These are phyloP conservation scores for Corynascus novoguineensis DNA, from an alignment of 495 filamentous ascomycete genomes.

Conservation along the genomic window DNA sequence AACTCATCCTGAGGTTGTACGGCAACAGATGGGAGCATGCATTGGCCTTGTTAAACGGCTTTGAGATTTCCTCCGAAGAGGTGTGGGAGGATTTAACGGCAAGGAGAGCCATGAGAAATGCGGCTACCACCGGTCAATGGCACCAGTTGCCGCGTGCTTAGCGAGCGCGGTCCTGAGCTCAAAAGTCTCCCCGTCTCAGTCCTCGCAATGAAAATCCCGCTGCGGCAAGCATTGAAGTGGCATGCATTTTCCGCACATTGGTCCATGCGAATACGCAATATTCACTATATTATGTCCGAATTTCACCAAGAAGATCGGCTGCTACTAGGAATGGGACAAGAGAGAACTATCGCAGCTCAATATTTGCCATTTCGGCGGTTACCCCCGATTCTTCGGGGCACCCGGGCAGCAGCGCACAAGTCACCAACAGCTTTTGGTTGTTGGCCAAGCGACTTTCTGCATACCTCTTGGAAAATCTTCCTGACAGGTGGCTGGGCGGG, in stretches of 20 bases:
- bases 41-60: slow-evolving; percentile 36
- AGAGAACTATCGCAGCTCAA: neutral
- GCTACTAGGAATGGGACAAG: too few species aligned
- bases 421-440: neutral
- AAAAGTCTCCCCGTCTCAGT: neutral
- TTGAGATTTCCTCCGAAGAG: slow-evolving; percentile 38
- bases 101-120: slow-evolving; percentile 21
- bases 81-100: slow-evolving; percentile 30
- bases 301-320: too few species aligned
- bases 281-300: too few species aligned
- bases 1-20: slow-evolving; percentile 41
- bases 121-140: neutral
- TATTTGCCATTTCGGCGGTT: neutral
- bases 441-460: neutral
- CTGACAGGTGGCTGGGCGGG: neutral
- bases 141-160: slow-evolving; percentile 23
- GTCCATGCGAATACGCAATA: too few species aligned
- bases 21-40: slow-evolving; percentile 49
- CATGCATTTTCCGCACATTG: too few species aligned
- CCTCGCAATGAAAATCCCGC: slow-evolving; percentile 12
- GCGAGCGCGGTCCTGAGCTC: neutral
- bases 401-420: neutral
- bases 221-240: too few species aligned
- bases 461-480: neutral
- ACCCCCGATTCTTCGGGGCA: neutral